Evolutionary conservation across 2,329 filamentous ascomycete genomes (phyloP).

Genomic region (Ceratocystis colombiana): DNA sequence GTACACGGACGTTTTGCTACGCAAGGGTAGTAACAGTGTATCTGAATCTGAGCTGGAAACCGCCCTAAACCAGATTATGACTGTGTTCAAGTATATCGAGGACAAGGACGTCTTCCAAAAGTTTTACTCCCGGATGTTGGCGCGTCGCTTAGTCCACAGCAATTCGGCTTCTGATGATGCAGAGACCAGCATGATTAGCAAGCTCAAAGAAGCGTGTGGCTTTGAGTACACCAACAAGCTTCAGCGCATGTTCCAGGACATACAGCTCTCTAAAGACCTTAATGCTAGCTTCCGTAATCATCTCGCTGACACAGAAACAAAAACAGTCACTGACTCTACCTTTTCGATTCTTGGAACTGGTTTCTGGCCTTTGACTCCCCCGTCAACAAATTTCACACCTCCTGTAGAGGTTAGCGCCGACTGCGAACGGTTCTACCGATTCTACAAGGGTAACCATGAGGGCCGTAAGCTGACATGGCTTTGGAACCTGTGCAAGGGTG

Average conservation of each 20-base stretch:
- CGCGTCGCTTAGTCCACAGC: constrained; percentile 85
- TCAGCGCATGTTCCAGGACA: constrained; percentile 99
- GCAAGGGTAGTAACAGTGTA: constrained; percentile 84
- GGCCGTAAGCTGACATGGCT: constrained; percentile 95
- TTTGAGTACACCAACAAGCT: constrained; percentile 99
- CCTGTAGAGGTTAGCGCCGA: constrained; percentile 76
- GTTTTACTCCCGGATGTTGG: constrained; percentile 95
- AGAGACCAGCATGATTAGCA: constrained; percentile 98
- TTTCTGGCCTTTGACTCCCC: constrained; percentile 88
- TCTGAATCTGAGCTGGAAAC: constrained; percentile 91
- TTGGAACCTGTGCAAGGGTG: constrained; percentile 96
- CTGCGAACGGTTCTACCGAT: constrained; percentile 78
- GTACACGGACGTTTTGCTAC: constrained; percentile 84
- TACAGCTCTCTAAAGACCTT: constrained; percentile 96
- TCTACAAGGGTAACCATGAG: constrained; percentile 94
- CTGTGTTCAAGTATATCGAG: constrained; percentile 99
- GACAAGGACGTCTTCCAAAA: constrained; percentile 99
- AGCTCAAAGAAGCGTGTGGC: constrained; percentile 94
- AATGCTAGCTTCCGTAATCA: constrained; percentile 82
- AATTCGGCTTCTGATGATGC: constrained; percentile 95
- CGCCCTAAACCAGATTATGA: constrained; percentile 88
- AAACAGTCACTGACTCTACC: constrained; percentile 62
- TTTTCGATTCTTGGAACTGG: constrained; percentile 93
- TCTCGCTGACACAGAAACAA: constrained; percentile 46
- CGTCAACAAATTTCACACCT: constrained; percentile 78